Evolutionary conservation across 306 rosid genomes (phyloP).

Genomic region (Quercus suber): DNA sequence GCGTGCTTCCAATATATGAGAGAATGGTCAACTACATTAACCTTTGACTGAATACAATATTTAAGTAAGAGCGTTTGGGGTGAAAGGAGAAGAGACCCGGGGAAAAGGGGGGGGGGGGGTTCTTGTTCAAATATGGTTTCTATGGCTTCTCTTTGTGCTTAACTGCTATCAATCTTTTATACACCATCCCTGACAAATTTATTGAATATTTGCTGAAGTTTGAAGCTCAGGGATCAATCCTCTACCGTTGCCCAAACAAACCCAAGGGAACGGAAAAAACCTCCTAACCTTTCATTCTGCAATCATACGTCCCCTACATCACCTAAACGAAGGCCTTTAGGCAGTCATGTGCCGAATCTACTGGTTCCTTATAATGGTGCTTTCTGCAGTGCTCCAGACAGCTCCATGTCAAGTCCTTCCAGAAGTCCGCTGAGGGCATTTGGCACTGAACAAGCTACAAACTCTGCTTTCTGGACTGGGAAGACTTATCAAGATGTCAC

Average conservation of each 20-base stretch:
- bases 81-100: neutral
- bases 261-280: constrained; percentile 57
- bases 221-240: constrained; percentile 67
- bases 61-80: neutral
- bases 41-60: neutral
- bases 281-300: constrained; percentile 47
- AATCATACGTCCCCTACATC: constrained; percentile 53
- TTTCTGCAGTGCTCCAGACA: constrained; percentile 86
- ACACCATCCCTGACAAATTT: constrained; percentile 35
- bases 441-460: constrained; percentile 53
- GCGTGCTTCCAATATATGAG: neutral
- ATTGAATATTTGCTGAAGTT: constrained; percentile 47
- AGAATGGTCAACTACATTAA: neutral
- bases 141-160: constrained; percentile 14
- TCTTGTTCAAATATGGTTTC: constrained; percentile 15
- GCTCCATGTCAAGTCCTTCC: constrained; percentile 75
- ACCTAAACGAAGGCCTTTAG: constrained; percentile 75
- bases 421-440: constrained; percentile 64
- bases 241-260: constrained; percentile 40
- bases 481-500: constrained; percentile 49
- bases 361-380: constrained; percentile 83
- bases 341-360: constrained; percentile 82
- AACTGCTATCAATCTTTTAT: constrained; percentile 20
- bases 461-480: constrained; percentile 53
- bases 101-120: neutral